A percentile compares a stretch with the other conserved stretches of the same genome.
Conservation (phyloP, 176 grass and related monocot genomes). For the Saccharum officinarum region DNA sequence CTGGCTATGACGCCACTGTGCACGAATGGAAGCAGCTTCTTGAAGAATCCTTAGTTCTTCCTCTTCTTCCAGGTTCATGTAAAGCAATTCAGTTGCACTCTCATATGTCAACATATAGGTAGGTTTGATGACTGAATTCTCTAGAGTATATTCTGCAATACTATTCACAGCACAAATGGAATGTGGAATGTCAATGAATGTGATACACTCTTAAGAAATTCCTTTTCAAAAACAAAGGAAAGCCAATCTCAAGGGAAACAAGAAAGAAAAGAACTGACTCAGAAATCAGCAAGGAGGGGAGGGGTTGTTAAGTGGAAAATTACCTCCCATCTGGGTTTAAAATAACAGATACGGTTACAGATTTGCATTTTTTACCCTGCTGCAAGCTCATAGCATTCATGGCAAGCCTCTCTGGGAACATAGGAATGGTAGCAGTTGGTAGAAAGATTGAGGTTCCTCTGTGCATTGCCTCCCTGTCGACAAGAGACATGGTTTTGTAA, state of each 20-base stretch:
- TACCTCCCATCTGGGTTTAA: conserved; percentile 85
- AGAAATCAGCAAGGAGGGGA: background rate
- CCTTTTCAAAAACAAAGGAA: background rate
- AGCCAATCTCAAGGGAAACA: background rate
- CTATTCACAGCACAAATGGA: conserved; percentile 46
- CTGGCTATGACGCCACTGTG: conserved; percentile 68
- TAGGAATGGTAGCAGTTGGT: conserved; percentile 87
- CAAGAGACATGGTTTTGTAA: conserved; percentile 7
- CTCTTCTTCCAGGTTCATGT: conserved; percentile 94
- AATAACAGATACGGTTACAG: conserved; percentile 81
- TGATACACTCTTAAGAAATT: background rate
- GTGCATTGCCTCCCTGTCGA: conserved; percentile 75
- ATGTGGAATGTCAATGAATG: conserved; percentile 34
- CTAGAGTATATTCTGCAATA: conserved; percentile 85
- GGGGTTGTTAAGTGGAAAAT: background rate
- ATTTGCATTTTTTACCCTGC: conserved; percentile 76
- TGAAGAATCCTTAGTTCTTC: conserved; percentile 81
- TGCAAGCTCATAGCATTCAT: conserved; percentile 97
- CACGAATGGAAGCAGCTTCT: conserved; percentile 72
- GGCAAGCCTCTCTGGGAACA: conserved; percentile 95
- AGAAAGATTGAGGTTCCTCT: conserved; percentile 98
- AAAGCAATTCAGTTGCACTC: conserved; percentile 84
- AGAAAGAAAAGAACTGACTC: conserved; percentile 1
- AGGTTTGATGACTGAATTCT: conserved; percentile 88
- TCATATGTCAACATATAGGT: conserved; percentile 99